These are phyloP conservation scores for Mycogone perniciosa DNA, from an alignment of 2,329 filamentous ascomycete species.

Conservation along the genomic window DNA sequence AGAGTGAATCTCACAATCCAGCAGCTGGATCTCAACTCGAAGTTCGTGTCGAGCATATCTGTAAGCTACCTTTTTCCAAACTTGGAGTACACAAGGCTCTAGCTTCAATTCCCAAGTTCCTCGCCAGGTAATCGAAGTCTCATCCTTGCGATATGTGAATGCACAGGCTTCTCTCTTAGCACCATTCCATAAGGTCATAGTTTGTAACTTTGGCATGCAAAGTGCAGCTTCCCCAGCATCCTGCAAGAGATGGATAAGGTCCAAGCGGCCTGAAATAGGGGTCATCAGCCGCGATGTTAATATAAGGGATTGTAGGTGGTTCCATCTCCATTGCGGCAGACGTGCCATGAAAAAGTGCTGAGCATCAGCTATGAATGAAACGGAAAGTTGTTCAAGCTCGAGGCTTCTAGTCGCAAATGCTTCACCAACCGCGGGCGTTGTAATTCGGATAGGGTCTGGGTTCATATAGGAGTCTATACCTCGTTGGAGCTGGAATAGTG, in stretches of 20 bases:
- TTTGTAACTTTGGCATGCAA: slow-evolving; percentile 26
- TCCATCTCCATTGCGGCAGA: slow-evolving; percentile 15
- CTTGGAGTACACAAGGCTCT: slow-evolving; percentile 19
- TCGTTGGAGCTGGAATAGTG: slow-evolving; percentile 2
- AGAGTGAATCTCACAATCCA: slow-evolving; percentile 15
- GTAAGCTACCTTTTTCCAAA: slow-evolving; percentile 12
- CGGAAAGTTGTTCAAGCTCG: slow-evolving; percentile 22
- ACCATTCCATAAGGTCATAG: slow-evolving; percentile 30
- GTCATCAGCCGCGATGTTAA: slow-evolving; percentile 28
- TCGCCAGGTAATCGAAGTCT: slow-evolving; percentile 25
- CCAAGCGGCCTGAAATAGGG: slow-evolving; percentile 7
- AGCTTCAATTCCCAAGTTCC: slow-evolving; percentile 27
- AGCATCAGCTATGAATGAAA: slow-evolving; percentile 24
- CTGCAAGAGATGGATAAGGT: slow-evolving; percentile 20
- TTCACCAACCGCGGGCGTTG: slow-evolving; percentile 1
- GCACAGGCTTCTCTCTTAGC: slow-evolving; percentile 24
- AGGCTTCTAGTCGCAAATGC: slow-evolving; percentile 15
- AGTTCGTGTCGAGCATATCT: slow-evolving; percentile 15
- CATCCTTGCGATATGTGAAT: slow-evolving; percentile 25
- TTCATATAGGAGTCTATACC: not conserved
- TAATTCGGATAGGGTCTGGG: not conserved
- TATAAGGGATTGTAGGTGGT: slow-evolving; percentile 22
- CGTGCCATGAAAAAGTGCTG: slow-evolving; percentile 19
- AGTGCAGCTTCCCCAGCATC: slow-evolving; percentile 18
- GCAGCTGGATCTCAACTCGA: slow-evolving; percentile 4